These are phyloP conservation scores for Globisporangium spiculum DNA, from an alignment of 352 stramenopile genomes.

Conservation along the genomic window DNA sequence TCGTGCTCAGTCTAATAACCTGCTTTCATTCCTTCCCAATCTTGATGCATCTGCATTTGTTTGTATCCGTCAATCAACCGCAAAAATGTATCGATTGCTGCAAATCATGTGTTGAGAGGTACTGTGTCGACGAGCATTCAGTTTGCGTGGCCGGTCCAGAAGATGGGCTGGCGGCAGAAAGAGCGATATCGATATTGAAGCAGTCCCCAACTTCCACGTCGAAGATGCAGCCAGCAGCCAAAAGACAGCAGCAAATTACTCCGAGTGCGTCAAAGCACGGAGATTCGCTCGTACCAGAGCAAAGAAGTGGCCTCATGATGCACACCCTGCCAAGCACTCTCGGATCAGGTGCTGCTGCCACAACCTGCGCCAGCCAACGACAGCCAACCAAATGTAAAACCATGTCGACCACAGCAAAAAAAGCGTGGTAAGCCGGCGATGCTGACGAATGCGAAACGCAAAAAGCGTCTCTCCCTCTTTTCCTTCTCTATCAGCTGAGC, in stretches of 20 bases:
- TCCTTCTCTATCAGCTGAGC: not conserved
- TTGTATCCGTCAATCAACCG: too few species aligned
- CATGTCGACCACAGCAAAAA: not conserved
- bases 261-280: not conserved
- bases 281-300: not conserved
- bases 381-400: constrained; percentile 2
- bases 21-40: too few species aligned
- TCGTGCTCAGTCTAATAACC: too few species aligned
- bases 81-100: too few species aligned
- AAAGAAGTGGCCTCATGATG: not conserved
- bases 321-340: not conserved
- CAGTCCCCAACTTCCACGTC: constrained; percentile 23
- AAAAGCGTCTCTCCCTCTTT: not conserved
- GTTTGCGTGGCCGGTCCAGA: not conserved
- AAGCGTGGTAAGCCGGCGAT: not conserved
- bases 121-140: constrained; percentile 9
- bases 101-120: not conserved
- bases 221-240: constrained; percentile 11
- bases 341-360: not conserved
- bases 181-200: constrained; percentile 19
- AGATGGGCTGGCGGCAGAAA: constrained; percentile 10
- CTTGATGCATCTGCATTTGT: too few species aligned
- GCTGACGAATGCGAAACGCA: not conserved
- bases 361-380: not conserved
- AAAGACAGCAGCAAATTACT: not conserved